These are phyloP conservation scores for Ceratocystis diversiconidia DNA, from an alignment of 2,329 filamentous ascomycete species.

Conservation along the genomic window DNA sequence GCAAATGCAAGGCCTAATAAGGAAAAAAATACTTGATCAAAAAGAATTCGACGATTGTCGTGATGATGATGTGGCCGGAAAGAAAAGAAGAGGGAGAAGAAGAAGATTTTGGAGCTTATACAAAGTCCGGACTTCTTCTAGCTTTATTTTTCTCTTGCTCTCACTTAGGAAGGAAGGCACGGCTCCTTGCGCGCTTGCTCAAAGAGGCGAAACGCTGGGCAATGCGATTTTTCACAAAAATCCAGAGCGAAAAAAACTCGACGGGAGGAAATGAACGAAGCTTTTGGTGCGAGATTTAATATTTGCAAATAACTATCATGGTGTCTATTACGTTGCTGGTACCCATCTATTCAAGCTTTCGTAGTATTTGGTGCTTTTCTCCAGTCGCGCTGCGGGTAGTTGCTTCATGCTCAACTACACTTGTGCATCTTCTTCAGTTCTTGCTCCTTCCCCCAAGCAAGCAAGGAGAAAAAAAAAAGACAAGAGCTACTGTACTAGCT, in stretches of 20 bases:
- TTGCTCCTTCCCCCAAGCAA: not conserved
- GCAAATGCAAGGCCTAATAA: too few species aligned
- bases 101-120: constrained; percentile 4
- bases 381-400: not conserved
- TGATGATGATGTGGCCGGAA: not conserved
- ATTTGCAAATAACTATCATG: too few species aligned
- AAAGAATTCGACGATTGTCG: not conserved
- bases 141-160: constrained; percentile 5
- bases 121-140: not conserved
- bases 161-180: constrained; percentile 7
- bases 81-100: constrained; percentile 20
- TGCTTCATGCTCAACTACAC: not conserved
- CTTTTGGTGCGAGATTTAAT: too few species aligned
- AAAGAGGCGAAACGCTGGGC: constrained; percentile 2
- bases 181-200: constrained; percentile 7
- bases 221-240: constrained; percentile 1
- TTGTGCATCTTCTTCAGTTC: not conserved
- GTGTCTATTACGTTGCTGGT: too few species aligned
- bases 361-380: not conserved
- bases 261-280: too few species aligned
- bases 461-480: not conserved
- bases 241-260: not conserved
- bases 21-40: not conserved
- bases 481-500: not conserved
- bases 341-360: too few species aligned